Conservation (phyloP, 2,329 filamentous ascomycete genomes). For the Calonectria henricotiae region DNA sequence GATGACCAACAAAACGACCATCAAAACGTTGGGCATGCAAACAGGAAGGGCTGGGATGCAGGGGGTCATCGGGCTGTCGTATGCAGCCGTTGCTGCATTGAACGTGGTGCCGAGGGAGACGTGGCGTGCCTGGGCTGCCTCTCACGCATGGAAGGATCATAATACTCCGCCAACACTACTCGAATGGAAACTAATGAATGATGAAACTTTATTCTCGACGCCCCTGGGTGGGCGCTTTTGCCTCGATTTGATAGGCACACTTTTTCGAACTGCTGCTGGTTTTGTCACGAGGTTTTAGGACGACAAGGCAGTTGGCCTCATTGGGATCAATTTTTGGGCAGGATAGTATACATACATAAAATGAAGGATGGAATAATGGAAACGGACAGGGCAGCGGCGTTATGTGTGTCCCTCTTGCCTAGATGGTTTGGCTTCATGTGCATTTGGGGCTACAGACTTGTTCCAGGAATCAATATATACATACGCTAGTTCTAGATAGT, state of each 20-base stretch:
- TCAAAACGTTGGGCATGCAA: conserved; percentile 38
- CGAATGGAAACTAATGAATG: conserved; percentile 33
- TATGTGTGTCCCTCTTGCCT: conserved; percentile 37
- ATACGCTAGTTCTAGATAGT: conserved; percentile 44
- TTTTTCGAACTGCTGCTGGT: conserved; percentile 16
- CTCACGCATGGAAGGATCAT: conserved; percentile 60
- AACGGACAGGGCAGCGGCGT: conserved; percentile 43
- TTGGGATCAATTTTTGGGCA: conserved; percentile 18
- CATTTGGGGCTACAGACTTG: conserved; percentile 32
- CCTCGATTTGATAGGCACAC: conserved; percentile 23
- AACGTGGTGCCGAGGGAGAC: conserved; percentile 76
- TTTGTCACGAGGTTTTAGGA: conserved; percentile 15
- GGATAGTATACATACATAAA: conserved; percentile 31
- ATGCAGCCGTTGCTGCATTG: conserved; percentile 80
- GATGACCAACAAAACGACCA: conserved; percentile 54
- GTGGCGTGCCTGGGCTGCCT: conserved; percentile 78
- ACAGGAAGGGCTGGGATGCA: conserved; percentile 58
- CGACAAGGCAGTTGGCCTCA: conserved; percentile 15
- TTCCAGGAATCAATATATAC: conserved; percentile 23
- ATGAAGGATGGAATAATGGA: conserved; percentile 39
- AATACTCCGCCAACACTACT: conserved; percentile 9
- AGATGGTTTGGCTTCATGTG: conserved; percentile 29
- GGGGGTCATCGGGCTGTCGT: conserved; percentile 69
- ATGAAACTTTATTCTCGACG: conserved; percentile 36
- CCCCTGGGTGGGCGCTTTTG: conserved; percentile 27